A percentile compares a stretch with the other conserved stretches of the same genome.
These are phyloP conservation scores for Biscogniauxia marginata DNA, from an alignment of 2,329 filamentous ascomycete species.

Conservation along the genomic window DNA sequence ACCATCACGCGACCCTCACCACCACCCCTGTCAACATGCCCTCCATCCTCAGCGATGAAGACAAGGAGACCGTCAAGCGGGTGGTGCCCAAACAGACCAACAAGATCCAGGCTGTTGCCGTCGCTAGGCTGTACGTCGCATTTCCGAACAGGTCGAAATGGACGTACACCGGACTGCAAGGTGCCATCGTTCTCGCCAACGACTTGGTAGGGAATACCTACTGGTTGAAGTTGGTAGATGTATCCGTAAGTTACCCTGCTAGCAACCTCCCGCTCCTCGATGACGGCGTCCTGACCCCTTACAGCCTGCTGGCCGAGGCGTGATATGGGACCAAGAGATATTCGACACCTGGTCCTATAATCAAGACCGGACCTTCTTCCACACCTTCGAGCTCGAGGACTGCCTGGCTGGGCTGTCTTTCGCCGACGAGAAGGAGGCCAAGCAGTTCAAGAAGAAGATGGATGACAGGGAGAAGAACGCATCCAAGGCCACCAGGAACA, in stretches of 20 bases:
- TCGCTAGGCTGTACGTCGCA: constrained; percentile 89
- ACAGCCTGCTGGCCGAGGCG: constrained; percentile 74
- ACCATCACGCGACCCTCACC: neutral
- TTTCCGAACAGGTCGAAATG: constrained; percentile 84
- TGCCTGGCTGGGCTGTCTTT: constrained; percentile 90
- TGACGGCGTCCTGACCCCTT: constrained; percentile 7
- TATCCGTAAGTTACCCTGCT: constrained; percentile 66
- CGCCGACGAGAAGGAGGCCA: constrained; percentile 95
- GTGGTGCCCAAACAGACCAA: constrained; percentile 90
- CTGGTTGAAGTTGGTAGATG: constrained; percentile 96
- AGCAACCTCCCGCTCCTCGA: neutral
- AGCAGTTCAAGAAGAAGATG: constrained; percentile 96
- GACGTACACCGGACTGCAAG: constrained; percentile 92
- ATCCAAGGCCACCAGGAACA: constrained; percentile 78
- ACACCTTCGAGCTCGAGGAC: constrained; percentile 93
- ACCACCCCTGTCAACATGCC: constrained; percentile 45
- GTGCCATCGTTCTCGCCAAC: constrained; percentile 86
- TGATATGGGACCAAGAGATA: constrained; percentile 97
- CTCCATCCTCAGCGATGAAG: constrained; percentile 79
- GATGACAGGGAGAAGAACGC: constrained; percentile 94
- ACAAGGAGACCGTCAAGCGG: constrained; percentile 95
- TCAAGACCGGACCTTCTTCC: constrained; percentile 96
- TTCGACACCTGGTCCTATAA: constrained; percentile 95
- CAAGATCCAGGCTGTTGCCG: constrained; percentile 95
- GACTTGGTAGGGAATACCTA: constrained; percentile 94